Evolutionary conservation across 2,329 filamentous ascomycete species (phyloP), one percentile per base, ranked within the genome.

Genomic region (Xylariaceae sp.): DNA sequence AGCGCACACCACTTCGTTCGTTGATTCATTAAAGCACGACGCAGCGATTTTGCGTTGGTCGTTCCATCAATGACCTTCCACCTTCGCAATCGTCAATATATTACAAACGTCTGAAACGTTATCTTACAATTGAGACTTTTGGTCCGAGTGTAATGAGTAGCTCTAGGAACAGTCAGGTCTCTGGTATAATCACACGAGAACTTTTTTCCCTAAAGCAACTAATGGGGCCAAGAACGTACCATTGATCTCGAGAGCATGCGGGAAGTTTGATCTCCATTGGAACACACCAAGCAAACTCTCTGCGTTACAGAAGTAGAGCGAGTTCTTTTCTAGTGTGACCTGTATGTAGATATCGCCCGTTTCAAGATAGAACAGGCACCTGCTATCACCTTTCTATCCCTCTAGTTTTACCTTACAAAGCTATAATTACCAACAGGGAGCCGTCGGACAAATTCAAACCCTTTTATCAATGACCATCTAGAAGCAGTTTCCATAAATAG

Each of bases 21-120:
- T 72, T 8, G 60, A 60, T 17, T 74, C 69, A 34, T 67, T 70
- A 53, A 74, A 73, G 24, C 61, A 71, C 0, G 31, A 46, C 1
- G 62, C 48, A 0, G 67, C 62, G 1, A 71, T 60, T 45, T 62
- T 67, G 1, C 72, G 66, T 19, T 70, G 67, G 21, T 16, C 59
- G 29, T 63, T 61, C 65, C 64, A 67, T 28, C 28, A 19, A 8
- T 52, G 8, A 3, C 65, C 65, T 41, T 67, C 58, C 7, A 31
- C 28, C 28, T 31, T 6, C 28, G 28, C 6, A 6, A 31, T 31
- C 28, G 12, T 6, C 28, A 31, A 31, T 7, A 6, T 12, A 7
- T 6, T 31, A 31, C 7, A 31, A 12, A 31, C 7, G 6, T 6
- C 28, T 12, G 7, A 31, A 31, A 31, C 12, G 28, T 6, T 7